A percentile compares a stretch with the other conserved stretches of the same genome.
Conservation (phyloP, 371 early-diverging fungal species). For the Umbelopsis sp. region DNA sequence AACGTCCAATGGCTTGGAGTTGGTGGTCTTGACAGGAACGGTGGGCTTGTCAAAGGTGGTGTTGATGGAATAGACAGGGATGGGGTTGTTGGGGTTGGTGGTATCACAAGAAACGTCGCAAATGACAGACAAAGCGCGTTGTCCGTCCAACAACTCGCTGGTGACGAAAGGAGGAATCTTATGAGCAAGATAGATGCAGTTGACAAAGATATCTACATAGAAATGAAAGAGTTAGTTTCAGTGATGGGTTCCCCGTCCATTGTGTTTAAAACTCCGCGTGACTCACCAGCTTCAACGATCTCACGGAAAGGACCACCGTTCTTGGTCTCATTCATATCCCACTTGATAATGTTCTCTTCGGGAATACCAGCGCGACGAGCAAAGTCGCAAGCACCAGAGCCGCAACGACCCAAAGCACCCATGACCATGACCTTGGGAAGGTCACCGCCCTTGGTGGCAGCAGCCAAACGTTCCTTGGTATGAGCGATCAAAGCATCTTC, state of each 20-base stretch:
- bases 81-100: slow-evolving; percentile 96
- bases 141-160: slow-evolving; percentile 70
- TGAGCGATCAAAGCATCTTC: slow-evolving; percentile 78
- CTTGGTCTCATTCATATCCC: slow-evolving; percentile 96
- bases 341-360: slow-evolving; percentile 85
- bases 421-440: slow-evolving; percentile 92
- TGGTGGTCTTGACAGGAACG: slow-evolving; percentile 65
- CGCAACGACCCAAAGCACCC: slow-evolving; percentile 97
- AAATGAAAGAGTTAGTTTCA: not conserved
- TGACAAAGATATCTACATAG: slow-evolving; percentile 87
- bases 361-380: slow-evolving; percentile 86
- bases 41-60: slow-evolving; percentile 94
- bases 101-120: slow-evolving; percentile 97
- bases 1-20: slow-evolving; percentile 78
- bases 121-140: slow-evolving; percentile 79
- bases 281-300: slow-evolving; percentile 69
- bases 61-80: slow-evolving; percentile 89
- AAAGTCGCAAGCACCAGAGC: slow-evolving; percentile 87
- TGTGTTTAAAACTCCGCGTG: not conserved
- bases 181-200: slow-evolving; percentile 94
- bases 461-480: slow-evolving; percentile 71
- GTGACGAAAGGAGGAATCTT: slow-evolving; percentile 95
- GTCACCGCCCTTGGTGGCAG: slow-evolving; percentile 66
- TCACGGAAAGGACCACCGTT: slow-evolving; percentile 93
- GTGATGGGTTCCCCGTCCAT: not conserved